Evolutionary conservation across 495 filamentous ascomycete species (phyloP).

Genomic region (Aspergillus saccharolyticus): DNA sequence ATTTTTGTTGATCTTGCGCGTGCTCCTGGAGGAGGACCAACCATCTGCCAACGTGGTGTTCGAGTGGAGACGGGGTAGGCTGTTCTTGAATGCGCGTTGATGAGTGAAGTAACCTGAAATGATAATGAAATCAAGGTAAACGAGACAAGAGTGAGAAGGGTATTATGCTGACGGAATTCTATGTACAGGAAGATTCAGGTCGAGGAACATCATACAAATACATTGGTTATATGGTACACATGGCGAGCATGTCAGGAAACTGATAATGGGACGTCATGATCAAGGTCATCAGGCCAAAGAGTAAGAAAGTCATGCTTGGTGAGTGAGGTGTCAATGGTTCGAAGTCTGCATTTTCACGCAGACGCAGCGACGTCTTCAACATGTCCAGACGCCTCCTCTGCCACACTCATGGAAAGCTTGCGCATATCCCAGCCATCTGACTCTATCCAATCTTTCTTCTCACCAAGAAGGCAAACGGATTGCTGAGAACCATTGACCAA

Average conservation of each 20-base stretch:
- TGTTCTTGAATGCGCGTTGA: slow-evolving; percentile 40
- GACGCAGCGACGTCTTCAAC: slow-evolving; percentile 18
- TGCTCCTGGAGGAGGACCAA: slow-evolving; percentile 20
- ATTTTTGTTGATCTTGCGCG: slow-evolving; percentile 43
- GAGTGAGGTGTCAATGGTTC: background rate
- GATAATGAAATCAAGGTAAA: slow-evolving; percentile 5
- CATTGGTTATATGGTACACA: slow-evolving; percentile 12
- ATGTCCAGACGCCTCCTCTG: slow-evolving; percentile 6
- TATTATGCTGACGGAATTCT: slow-evolving; percentile 16
- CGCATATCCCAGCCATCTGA: slow-evolving; percentile 38
- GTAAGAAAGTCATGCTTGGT: background rate
- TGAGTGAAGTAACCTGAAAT: slow-evolving; percentile 4
- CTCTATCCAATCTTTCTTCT: slow-evolving; percentile 72
- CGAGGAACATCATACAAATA: slow-evolving; percentile 12
- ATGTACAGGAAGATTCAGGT: slow-evolving; percentile 16
- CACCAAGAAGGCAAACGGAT: slow-evolving; percentile 66
- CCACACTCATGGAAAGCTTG: slow-evolving; percentile 38
- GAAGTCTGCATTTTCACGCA: slow-evolving; percentile 8
- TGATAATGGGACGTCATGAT: background rate
- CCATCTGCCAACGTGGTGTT: slow-evolving; percentile 24
- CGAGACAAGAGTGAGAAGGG: slow-evolving; percentile 12
- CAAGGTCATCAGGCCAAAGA: background rate
- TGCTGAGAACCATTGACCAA: slow-evolving; percentile 62
- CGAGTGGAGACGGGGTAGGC: slow-evolving; percentile 34
- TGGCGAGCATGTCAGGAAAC: background rate